Evolutionary conservation across 208 protist species (phyloP), one percentile per base, ranked within the genome.

Genomic region (Leishmania mexicana): DNA sequence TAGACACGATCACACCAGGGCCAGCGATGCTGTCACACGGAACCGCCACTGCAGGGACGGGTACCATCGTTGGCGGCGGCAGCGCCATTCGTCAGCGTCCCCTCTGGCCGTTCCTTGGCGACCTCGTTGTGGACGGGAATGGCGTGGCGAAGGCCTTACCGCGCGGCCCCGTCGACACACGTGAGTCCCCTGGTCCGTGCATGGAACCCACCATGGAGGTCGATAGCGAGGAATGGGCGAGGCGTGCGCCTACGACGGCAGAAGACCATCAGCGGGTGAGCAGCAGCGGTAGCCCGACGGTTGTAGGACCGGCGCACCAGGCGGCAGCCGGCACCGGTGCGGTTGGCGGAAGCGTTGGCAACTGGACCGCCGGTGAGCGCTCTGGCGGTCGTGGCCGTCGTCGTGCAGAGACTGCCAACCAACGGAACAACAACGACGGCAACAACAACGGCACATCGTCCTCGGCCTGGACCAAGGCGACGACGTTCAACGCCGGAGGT

Each of bases 101-200:
- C 17, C 70, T 64, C 13, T 81, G 60, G 40, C 76, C 53, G 17
- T 78, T 81, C 60, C 81, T 80, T n/a, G 80, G 57, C 49, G 70
- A 71, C 47, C 70, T 73, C 4, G 75, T 75, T 15, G 60, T 77
- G 13, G 72, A 78, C 15, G n/a, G 40, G 13, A 49, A 70, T 54
- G 24, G 5, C 28, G 42, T 53, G 57, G 21, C 24, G 38, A 70
- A 79, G 24, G 10, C 31, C 49, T 6, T 58, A 15, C 51, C 72
- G 31, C 15, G 51, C 4, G 47, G 47, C n/a, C n/a, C n/a, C 3
- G 49, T 17, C n/a, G 49, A 62, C n/a, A 62, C n/a, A 31, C 49
- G 47, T 40, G 51, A 76, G 35, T 51, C 58, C 15, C 75, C 53
- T 35, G 40, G 10, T 8, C 21, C 38, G 38, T 67, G 38, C 75